Evolutionary conservation across 441 rosid genomes (phyloP), one percentile per base, ranked within the genome.

Genomic region (Sinapis alba): DNA sequence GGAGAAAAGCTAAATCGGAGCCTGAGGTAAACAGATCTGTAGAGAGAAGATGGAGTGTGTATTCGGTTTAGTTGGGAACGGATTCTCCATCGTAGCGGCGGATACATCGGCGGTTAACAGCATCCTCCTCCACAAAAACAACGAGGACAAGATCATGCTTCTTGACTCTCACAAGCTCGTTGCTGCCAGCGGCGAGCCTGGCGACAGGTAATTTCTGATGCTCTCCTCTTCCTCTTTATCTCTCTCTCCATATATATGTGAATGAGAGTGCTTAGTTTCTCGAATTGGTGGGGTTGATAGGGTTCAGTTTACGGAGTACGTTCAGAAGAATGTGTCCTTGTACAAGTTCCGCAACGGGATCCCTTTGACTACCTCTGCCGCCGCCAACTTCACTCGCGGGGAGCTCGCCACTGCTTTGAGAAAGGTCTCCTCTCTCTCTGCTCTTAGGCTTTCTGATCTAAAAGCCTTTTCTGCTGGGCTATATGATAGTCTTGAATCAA

Each of bases 101-200:
- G 99, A 93, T 74, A 82, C 98, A 26, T 93, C 97, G 70, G 98
- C 99, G n/a, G 96, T 89, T 9, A 84, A 88, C 84, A 95, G 99
- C 76, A 95, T 95, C 53, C 84, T 95, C 19, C 90, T 93, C 13
- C 99, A 95, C 86, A 95, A 95, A 66, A 86, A 95, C 32, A 87
- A 95, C 76, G 99, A 95, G 76, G 99, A 93, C 87, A 95, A 95
- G 80, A 91, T 95, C 88, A 95, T 93, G 98, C 43, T 84, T 32
- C 99, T 95, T 19, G 98, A 95, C 72, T 91, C 97, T 26, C 97
- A 95, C 89, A 95, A 93, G 86, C 97, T 53, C 13, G 11, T 47
- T 15, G 54, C 54, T 16, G 54, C 54, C 54, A 47, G 54, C 20
- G 54, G 54, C 54, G 54, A 47, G 54, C 54, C 54, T 6, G 54